phyloP scores from a whole-genome alignment of 2,329 filamentous ascomycete species.

The Colletotrichum sp. region DNA sequence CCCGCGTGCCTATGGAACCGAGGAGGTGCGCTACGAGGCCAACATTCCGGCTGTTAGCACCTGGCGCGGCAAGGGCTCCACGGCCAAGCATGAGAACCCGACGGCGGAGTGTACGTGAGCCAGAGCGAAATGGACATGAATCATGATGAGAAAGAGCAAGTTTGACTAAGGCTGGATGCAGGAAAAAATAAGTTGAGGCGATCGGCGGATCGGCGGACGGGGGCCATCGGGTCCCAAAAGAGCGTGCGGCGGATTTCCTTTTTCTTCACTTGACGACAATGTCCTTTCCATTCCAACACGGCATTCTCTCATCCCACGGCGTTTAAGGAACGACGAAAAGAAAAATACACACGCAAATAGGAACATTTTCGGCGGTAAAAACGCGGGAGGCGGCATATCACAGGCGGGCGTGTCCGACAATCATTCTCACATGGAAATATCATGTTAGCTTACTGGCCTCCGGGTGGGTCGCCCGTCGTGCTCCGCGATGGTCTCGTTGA shows the following conservation, averaged over 20 bases:
- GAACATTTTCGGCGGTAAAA: background rate
- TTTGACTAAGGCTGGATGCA: background rate
- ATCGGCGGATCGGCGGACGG: background rate
- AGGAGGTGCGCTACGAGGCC: slow-evolving; percentile 85
- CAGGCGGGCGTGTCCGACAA: background rate
- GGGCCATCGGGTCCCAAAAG: background rate
- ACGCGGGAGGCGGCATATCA: background rate
- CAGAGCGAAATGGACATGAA: background rate
- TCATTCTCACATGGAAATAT: background rate
- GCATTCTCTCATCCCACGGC: slow-evolving; percentile 3
- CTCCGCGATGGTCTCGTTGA: background rate
- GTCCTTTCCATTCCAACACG: background rate
- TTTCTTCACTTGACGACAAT: slow-evolving; percentile 9
- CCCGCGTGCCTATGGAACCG: slow-evolving; percentile 90
- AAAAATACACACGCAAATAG: background rate
- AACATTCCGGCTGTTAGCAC: slow-evolving; percentile 96
- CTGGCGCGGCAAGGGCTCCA: slow-evolving; percentile 92
- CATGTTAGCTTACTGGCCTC: background rate
- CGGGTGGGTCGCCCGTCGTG: background rate
- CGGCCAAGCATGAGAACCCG: slow-evolving; percentile 82
- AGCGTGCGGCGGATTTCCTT: background rate
- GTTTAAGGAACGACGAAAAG: slow-evolving; percentile 7
- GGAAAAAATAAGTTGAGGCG: background rate
- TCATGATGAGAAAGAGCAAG: background rate
- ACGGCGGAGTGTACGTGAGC: slow-evolving; percentile 32